phyloP scores from a whole-genome alignment of 1,139 yeast species.

The Maudiozyma humilis region DNA sequence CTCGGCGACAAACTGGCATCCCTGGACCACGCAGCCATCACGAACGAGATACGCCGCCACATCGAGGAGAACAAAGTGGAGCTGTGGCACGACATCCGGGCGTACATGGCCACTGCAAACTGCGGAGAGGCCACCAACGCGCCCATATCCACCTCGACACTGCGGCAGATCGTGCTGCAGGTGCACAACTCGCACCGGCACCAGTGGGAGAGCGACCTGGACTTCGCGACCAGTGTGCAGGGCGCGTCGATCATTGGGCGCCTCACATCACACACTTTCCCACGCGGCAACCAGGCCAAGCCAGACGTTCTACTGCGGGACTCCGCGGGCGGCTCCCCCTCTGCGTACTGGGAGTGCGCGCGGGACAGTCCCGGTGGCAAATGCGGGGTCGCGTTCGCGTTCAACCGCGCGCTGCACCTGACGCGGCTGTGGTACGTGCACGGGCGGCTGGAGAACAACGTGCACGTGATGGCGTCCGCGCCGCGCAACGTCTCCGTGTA shows the following conservation, averaged over 20 bases:
- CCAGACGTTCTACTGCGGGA: slow-evolving; percentile 26
- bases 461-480: slow-evolving; percentile 33
- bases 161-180: slow-evolving; percentile 24
- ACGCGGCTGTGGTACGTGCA: slow-evolving; percentile 32
- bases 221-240: slow-evolving; percentile 29
- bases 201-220: slow-evolving; percentile 30
- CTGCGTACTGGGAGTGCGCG: slow-evolving; percentile 33
- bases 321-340: slow-evolving; percentile 17
- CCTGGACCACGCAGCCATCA: slow-evolving; percentile 24
- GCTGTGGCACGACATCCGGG: slow-evolving; percentile 22
- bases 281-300: slow-evolving; percentile 20
- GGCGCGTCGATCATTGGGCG: slow-evolving; percentile 28
- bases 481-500: slow-evolving; percentile 31
- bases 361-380: slow-evolving; percentile 9
- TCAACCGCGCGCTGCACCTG: slow-evolving; percentile 32
- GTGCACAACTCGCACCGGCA: slow-evolving; percentile 29
- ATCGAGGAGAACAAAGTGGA: slow-evolving; percentile 23
- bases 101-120: slow-evolving; percentile 4
- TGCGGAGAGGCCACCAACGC: slow-evolving; percentile 9
- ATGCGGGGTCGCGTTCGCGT: slow-evolving; percentile 32
- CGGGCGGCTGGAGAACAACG: slow-evolving; percentile 30
- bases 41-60: slow-evolving; percentile 23
- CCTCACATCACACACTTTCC: slow-evolving; percentile 24
- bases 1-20: slow-evolving; percentile 27
- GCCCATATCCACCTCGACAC: slow-evolving; percentile 23